These are phyloP conservation scores for Arctium lappa DNA, from an alignment of 129 eudicot species.

Conservation along the genomic window DNA sequence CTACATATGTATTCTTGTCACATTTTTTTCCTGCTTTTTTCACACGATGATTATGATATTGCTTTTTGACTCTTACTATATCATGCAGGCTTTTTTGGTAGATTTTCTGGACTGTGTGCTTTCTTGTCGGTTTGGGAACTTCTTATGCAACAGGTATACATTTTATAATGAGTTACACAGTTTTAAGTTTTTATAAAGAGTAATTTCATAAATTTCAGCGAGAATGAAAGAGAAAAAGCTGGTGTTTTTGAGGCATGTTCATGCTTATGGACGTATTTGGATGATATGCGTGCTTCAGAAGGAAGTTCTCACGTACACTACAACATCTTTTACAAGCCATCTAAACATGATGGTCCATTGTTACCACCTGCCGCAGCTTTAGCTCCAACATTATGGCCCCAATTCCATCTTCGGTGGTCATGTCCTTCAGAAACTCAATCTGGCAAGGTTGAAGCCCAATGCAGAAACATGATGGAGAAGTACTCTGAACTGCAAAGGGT, in stretches of 20 bases:
- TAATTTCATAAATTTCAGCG: conserved; percentile 44
- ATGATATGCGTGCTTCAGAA: conserved; percentile 64
- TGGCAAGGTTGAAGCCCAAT: conserved; percentile 75
- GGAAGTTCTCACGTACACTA: conserved; percentile 73
- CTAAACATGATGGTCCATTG: conserved; percentile 64
- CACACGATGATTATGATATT: background rate
- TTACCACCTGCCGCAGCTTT: conserved; percentile 99
- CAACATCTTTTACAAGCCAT: conserved; percentile 71
- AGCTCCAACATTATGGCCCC: conserved; percentile 99
- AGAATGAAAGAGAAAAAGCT: conserved; percentile 85
- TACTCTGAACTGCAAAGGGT: conserved; percentile 83
- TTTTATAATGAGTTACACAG: background rate
- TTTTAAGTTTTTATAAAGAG: conserved; percentile 1
- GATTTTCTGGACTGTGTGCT: conserved; percentile 80
- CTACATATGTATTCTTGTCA: background rate
- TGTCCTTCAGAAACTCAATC: conserved; percentile 81
- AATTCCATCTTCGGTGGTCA: conserved; percentile 97
- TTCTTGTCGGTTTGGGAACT: conserved; percentile 96
- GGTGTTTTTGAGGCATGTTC: conserved; percentile 65
- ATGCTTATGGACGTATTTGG: conserved; percentile 83
- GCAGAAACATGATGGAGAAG: conserved; percentile 63
- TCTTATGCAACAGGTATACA: conserved; percentile 83
- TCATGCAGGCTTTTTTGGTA: conserved; percentile 79
- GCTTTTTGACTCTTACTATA: background rate
- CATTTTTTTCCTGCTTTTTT: background rate